Percentiles rank a stretch among this genome's conserved stretches.
Conservation (phyloP, 805 yeast species). For the Maudiozyma bulderi region DNA sequence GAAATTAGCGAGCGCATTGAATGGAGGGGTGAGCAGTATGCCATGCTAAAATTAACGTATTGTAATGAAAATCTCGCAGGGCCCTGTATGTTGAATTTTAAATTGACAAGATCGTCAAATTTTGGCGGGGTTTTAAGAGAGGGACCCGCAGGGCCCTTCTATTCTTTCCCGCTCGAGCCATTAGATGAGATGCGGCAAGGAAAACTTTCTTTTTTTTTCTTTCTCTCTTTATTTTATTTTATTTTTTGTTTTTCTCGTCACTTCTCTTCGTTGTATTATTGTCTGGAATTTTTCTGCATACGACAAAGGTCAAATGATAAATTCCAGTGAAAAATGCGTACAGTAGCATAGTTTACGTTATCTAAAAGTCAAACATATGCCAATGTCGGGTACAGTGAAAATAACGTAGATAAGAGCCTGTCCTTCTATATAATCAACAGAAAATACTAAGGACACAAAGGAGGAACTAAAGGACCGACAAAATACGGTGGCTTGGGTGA, state of each 20-base stretch:
- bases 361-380: background rate
- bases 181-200: background rate
- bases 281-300: too few species aligned
- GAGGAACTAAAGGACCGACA: too few species aligned
- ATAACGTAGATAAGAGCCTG: too few species aligned
- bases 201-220: background rate
- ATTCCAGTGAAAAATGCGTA: too few species aligned
- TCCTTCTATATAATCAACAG: too few species aligned
- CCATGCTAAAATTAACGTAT: background rate
- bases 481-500: too few species aligned
- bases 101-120: background rate
- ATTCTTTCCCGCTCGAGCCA: background rate
- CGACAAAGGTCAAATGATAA: too few species aligned
- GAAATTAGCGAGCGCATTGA: too few species aligned
- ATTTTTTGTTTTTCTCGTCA: too few species aligned
- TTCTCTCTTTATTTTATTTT: background rate
- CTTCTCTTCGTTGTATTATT: too few species aligned
- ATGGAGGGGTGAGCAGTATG: background rate
- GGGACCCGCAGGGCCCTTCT: background rate
- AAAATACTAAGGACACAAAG: too few species aligned
- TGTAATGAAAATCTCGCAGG: background rate
- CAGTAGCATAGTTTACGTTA: background rate
- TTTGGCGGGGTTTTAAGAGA: background rate
- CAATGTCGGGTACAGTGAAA: background rate
- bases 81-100: background rate